Evolutionary conservation across 1,284 basidiomycete genomes (phyloP), one percentile per base, ranked within the genome.

Genomic region (Thecaphora frezii): DNA sequence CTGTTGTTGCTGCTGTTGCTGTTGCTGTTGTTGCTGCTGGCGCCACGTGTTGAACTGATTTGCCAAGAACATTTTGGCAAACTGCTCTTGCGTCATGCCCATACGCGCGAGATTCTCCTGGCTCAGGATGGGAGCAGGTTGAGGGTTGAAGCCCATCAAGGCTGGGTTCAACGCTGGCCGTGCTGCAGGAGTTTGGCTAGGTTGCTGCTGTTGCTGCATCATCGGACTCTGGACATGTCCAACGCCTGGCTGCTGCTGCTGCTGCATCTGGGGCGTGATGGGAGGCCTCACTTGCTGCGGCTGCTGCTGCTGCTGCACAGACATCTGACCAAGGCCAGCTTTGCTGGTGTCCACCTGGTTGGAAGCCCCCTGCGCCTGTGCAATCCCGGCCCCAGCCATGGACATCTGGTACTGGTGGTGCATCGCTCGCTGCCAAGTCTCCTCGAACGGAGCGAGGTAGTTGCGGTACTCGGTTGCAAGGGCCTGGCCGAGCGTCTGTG

Each of bases 361-460:
- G 33, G 25, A 38, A n/a, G 54, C 33, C 36, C 43, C 41, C 22
- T 57, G 57, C 22, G 21, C 42, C 48, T 60, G 58, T 16, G 46
- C 53, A 18, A n/a, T n/a, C 42, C 60, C 59, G 8, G 54, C 55
- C 18, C 43, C 48, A 26, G 59, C 58, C 65, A 73, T 70, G 5
- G 68, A 62, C 54, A 66, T 63, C 48, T 73, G 71, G 37, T 74
- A 63, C 48, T 73, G 71, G 21, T 74, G 72, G 19, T 71, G 58
- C 58, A 74, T 62, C 2, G 72, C 72, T n/a, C 70, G 61, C 46
- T 66, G 66, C 73, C 73, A 77, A 4, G 74, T 68, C 46, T 73
- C 68, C 40, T 76, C 75, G 24, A 77, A 74, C 3, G 71, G 66
- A 7, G 60, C 66, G 33, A 77, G 58, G 47, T 68, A 72, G 36